Conservation (phyloP, 2,329 filamentous ascomycete species). For the Colletotrichum scovillei region DNA sequence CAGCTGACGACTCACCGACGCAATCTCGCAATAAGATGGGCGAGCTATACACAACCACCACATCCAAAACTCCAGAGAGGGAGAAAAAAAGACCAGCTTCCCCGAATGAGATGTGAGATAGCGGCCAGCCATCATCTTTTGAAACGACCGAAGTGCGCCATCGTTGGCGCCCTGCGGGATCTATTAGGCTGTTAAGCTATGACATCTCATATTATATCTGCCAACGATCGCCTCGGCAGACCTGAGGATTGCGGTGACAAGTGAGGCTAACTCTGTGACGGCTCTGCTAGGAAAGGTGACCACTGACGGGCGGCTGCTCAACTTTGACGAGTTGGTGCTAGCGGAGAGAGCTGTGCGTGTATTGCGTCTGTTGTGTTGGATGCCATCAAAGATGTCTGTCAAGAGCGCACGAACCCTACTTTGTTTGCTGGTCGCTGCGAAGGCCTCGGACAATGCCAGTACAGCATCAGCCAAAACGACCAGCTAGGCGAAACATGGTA, state of each 20-base stretch:
- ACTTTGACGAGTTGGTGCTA: neutral
- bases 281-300: neutral
- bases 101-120: neutral
- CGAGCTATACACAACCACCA: neutral
- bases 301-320: neutral
- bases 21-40: neutral
- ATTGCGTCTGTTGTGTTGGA: neutral
- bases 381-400: neutral
- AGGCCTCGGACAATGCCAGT: too few species aligned
- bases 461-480: too few species aligned
- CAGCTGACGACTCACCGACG: constrained; percentile 6
- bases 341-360: neutral
- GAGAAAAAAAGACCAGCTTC: neutral
- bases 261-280: neutral
- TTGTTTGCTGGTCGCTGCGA: too few species aligned
- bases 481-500: too few species aligned
- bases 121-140: neutral
- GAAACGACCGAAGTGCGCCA: constrained; percentile 19
- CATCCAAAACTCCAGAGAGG: neutral
- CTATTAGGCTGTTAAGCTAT: constrained; percentile 21
- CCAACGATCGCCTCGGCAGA: neutral
- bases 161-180: neutral
- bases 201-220: neutral
- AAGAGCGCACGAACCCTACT: neutral
- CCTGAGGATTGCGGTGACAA: neutral